Base-by-base conservation (phyloP, 2,329 filamentous ascomycete species). In the Chaetomium sp. region DNA sequence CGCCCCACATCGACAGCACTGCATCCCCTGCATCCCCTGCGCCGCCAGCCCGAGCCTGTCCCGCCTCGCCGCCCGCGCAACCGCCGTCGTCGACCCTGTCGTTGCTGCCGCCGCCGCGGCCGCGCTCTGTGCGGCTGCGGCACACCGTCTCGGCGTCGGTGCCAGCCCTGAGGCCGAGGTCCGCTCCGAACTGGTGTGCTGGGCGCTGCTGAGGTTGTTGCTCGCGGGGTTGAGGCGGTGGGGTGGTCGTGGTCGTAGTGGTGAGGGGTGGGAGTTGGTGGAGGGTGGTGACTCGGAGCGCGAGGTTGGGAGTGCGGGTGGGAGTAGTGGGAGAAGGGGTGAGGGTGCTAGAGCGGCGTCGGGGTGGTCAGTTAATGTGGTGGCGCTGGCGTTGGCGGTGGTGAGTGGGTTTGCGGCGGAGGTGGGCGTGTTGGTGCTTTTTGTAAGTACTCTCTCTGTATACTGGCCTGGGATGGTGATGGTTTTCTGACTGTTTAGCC, bases 121-220 rank as follows among this genome's bases (percentile, higher is more conserved):
- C 1, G 56, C 76, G 8, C 4, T 75, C 0, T 75, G 71, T 54
- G 69, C 71, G 13, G 60, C 25, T 74, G 16, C 67, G 64, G 3
- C n/a, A 8, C 19, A 27, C n/a, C 19, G 19, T 10, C 7, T 29
- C 21, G 3, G 7, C 57, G 12, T 47, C 72, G 0, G 0, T 61
- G 70, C 0, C 65, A 71, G 31, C 50, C 72, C 35, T n/a, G 10
- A 42, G 1, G 60, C 38, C 1, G 76, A 77, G 57, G 55, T 77
- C 5, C 64, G 51, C 12, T 78, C 77, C 0, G 77, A 78, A 62
- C 56, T 71, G 1, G n/a, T 77, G 1, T 73, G 74, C 19, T 78
- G 77, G 76, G 35, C 65, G 1, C 12, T 73, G 4, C 33, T 78
- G 23, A 72, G 75, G 0, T 6, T 70, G 5, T 6, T 77, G 1